These are phyloP conservation scores for Amanita jacksonii DNA, from an alignment of 768 basidiomycete species.

Conservation along the genomic window DNA sequence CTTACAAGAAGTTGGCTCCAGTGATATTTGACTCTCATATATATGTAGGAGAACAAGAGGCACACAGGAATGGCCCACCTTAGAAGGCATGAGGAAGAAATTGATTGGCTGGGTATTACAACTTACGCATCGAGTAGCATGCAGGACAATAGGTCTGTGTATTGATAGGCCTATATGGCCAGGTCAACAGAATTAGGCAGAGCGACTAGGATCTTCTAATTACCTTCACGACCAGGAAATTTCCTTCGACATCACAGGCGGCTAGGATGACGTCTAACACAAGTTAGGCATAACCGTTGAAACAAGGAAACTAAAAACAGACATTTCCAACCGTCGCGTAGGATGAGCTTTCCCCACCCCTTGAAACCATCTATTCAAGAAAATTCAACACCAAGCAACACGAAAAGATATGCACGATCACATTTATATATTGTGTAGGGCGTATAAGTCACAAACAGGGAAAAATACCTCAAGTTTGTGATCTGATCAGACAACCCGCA, in stretches of 20 bases:
- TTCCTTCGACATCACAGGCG: conserved; percentile 78
- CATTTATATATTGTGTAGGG: conserved; percentile 88
- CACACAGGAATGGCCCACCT: conserved; percentile 90
- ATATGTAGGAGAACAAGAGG: conserved; percentile 74
- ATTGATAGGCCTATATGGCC: conserved; percentile 62
- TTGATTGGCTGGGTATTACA: background rate
- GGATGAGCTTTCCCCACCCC: conserved; percentile 71
- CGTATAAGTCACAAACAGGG: conserved; percentile 66
- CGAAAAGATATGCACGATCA: no score
- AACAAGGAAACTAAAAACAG: conserved; percentile 6
- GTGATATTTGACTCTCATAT: conserved; percentile 71
- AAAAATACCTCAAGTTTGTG: conserved; percentile 64
- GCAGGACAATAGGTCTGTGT: conserved; percentile 79
- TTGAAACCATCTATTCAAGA: conserved; percentile 65
- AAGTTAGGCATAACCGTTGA: conserved; percentile 1
- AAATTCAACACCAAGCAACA: background rate
- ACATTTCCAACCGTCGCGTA: conserved; percentile 86
- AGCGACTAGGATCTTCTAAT: conserved; percentile 1
- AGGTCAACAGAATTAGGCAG: conserved; percentile 1
- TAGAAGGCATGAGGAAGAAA: conserved; percentile 3
- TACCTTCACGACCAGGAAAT: conserved; percentile 77
- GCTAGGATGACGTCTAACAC: conserved; percentile 65
- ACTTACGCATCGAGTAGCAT: conserved; percentile 86
- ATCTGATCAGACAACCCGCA: background rate
- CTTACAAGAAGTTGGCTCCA: conserved; percentile 76